A percentile compares a stretch with the other conserved stretches of the same genome.
These are phyloP conservation scores for Aspergillus ibericus DNA, from an alignment of 2,329 filamentous ascomycete species.

Conservation along the genomic window DNA sequence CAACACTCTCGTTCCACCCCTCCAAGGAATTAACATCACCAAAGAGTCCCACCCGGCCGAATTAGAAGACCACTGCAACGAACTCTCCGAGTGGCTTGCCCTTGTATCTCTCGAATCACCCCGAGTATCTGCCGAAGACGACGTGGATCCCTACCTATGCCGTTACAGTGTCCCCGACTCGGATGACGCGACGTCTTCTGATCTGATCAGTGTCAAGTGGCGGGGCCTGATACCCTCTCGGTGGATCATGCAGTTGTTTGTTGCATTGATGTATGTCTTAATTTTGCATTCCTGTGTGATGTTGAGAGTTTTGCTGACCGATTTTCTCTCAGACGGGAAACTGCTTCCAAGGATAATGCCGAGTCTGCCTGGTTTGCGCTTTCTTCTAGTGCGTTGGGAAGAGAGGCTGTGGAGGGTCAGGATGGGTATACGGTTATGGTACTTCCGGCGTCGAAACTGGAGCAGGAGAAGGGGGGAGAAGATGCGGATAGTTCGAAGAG, in stretches of 20 bases:
- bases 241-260: constrained; percentile 43
- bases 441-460: constrained; percentile 8
- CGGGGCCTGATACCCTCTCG: constrained; percentile 40
- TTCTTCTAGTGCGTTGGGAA: constrained; percentile 33
- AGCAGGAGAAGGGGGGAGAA: not conserved
- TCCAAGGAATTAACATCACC: constrained; percentile 29
- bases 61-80: constrained; percentile 61
- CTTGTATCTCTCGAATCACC: constrained; percentile 51
- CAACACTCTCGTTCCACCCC: constrained; percentile 32
- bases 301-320: not conserved
- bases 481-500: not conserved
- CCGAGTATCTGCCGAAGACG: constrained; percentile 37
- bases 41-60: constrained; percentile 40
- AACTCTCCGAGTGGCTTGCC: constrained; percentile 64
- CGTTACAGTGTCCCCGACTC: constrained; percentile 42
- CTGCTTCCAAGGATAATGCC: constrained; percentile 6
- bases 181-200: constrained; percentile 21
- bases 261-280: constrained; percentile 37
- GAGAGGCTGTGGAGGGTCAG: constrained; percentile 39
- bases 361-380: constrained; percentile 37
- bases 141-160: constrained; percentile 46
- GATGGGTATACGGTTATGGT: constrained; percentile 42
- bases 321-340: constrained; percentile 17
- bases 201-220: constrained; percentile 45
- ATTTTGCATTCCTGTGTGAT: not conserved